A percentile compares a stretch with the other conserved stretches of the same genome.
phyloP scores from a whole-genome alignment of 305 asterid species.

The Stenogyne calaminthoides region DNA sequence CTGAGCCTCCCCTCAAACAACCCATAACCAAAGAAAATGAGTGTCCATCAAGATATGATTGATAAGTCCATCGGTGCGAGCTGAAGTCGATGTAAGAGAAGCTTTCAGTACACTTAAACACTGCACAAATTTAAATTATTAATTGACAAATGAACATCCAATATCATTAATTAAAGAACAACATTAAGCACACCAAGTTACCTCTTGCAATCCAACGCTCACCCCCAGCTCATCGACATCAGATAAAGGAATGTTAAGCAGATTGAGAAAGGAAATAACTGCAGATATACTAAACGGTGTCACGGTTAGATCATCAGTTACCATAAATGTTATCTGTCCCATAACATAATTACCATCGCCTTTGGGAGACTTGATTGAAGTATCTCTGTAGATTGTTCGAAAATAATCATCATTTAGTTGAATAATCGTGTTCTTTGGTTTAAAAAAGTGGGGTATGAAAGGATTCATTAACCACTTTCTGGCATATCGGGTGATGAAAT shows the following conservation, averaged over 20 bases:
- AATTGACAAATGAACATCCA: background rate
- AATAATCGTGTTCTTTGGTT: background rate
- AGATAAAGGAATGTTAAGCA: background rate
- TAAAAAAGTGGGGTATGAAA: background rate
- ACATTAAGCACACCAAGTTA: background rate
- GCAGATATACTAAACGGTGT: background rate
- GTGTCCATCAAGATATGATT: too few relatives aligned
- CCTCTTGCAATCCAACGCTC: background rate
- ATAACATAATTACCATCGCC: background rate
- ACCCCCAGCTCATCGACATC: constrained; percentile 1
- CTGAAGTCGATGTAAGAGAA: too few relatives aligned
- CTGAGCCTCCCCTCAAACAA: too few relatives aligned
- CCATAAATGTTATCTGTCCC: background rate
- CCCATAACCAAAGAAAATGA: too few relatives aligned
- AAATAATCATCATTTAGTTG: background rate
- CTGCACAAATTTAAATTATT: too few relatives aligned
- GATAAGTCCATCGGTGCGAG: too few relatives aligned
- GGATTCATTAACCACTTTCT: background rate
- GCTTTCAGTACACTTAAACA: too few relatives aligned
- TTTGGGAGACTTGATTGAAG: background rate
- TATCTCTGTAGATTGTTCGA: too few relatives aligned
- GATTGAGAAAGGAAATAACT: background rate
- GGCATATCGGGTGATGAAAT: background rate
- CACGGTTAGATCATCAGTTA: constrained; percentile 1
- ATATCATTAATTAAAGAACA: too few relatives aligned